These are phyloP conservation scores for Aciculoconidium aculeatum DNA, from an alignment of 805 yeast species.

Conservation along the genomic window DNA sequence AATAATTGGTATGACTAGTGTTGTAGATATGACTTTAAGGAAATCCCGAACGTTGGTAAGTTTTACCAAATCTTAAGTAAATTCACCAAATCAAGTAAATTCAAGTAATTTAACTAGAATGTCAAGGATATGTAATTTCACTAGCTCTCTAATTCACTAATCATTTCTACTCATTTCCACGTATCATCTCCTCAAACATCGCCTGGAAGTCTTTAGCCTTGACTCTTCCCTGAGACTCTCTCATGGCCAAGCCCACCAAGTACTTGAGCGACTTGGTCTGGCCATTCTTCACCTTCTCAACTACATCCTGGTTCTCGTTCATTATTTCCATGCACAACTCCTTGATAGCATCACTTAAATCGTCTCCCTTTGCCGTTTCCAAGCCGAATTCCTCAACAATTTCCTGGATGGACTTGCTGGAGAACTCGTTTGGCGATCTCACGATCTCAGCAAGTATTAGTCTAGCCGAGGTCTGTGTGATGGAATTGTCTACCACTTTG, in stretches of 20 bases:
- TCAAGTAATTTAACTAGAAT: too few species aligned
- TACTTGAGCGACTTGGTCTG: slow-evolving; percentile 67
- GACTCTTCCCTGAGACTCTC: slow-evolving; percentile 61
- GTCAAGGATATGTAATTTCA: background rate
- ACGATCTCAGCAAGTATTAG: slow-evolving; percentile 58
- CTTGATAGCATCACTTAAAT: slow-evolving; percentile 26
- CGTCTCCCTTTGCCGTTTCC: slow-evolving; percentile 22
- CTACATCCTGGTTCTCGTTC: slow-evolving; percentile 44
- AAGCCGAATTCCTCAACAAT: slow-evolving; percentile 54
- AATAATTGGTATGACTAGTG: too few species aligned
- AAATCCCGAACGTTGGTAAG: too few species aligned
- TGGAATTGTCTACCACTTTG: slow-evolving; percentile 37
- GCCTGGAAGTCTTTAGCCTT: slow-evolving; percentile 25
- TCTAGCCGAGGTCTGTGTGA: slow-evolving; percentile 69
- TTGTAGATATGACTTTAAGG: too few species aligned
- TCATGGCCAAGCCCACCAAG: slow-evolving; percentile 83
- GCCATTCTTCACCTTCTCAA: slow-evolving; percentile 50
- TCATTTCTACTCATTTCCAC: too few species aligned
- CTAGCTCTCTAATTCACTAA: too few species aligned
- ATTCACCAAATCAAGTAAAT: too few species aligned
- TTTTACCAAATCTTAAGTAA: too few species aligned
- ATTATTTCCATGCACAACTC: slow-evolving; percentile 44
- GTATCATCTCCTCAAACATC: slow-evolving; percentile 19
- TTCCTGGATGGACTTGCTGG: slow-evolving; percentile 23
- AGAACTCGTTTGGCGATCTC: slow-evolving; percentile 36